phyloP scores from a whole-genome alignment of 345 rosid genomes.

The Aurinia saxatilis region DNA sequence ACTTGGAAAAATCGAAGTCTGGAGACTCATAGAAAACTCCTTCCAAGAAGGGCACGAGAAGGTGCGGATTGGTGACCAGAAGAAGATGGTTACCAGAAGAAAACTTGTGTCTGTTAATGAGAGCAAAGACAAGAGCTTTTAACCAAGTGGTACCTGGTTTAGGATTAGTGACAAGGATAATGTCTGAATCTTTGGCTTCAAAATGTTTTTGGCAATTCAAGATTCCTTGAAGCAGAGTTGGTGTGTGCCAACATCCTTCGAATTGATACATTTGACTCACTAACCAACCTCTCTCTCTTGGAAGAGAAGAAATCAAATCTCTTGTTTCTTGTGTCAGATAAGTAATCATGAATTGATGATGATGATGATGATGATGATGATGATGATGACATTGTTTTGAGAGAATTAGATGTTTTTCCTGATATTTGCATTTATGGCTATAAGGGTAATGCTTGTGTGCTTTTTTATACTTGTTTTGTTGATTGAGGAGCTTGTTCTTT shows the following conservation, averaged over 20 bases:
- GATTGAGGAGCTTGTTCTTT: too few relatives aligned
- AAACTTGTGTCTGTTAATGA: slow-evolving; percentile 30
- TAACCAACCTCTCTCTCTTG: slow-evolving; percentile 39
- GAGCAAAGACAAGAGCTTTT: slow-evolving; percentile 42
- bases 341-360: slow-evolving; percentile 11
- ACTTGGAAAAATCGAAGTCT: slow-evolving; percentile 9
- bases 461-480: too few relatives aligned
- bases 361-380: slow-evolving; percentile 11
- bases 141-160: slow-evolving; percentile 64
- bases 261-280: slow-evolving; percentile 29
- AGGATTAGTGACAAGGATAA: slow-evolving; percentile 41
- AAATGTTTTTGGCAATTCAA: slow-evolving; percentile 35
- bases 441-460: too few relatives aligned
- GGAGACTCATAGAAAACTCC: slow-evolving; percentile 11
- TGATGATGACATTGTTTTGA: background rate
- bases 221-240: slow-evolving; percentile 7
- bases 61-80: slow-evolving; percentile 42
- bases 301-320: slow-evolving; percentile 35
- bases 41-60: slow-evolving; percentile 46
- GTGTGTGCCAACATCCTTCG: slow-evolving; percentile 40
- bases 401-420: background rate
- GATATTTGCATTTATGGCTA: background rate
- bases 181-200: slow-evolving; percentile 35
- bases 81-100: slow-evolving; percentile 37
- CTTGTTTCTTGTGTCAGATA: slow-evolving; percentile 28